Evolutionary conservation across 2,329 filamentous ascomycete species (phyloP).

Genomic region (Beauveria asiatica): DNA sequence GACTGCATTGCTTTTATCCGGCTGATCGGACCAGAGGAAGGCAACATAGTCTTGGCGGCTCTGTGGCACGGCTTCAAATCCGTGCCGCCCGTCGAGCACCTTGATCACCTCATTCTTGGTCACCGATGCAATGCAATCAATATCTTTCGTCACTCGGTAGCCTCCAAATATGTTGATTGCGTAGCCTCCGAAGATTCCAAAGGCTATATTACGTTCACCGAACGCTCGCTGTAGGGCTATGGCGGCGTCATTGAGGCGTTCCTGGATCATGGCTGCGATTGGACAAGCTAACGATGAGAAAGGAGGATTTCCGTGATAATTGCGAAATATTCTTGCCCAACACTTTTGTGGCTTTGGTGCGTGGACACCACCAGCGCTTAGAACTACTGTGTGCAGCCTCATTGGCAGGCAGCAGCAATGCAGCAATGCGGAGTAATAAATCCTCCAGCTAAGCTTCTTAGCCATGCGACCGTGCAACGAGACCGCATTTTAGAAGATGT

Average conservation of each 20-base stretch:
- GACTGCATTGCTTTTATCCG: background rate
- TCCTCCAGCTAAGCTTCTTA: too few relatives aligned
- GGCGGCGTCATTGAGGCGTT: conserved; percentile 10
- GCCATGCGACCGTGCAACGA: too few relatives aligned
- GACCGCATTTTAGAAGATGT: too few relatives aligned
- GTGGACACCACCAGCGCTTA: background rate
- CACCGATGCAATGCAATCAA: conserved; percentile 5
- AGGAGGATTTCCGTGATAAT: too few relatives aligned
- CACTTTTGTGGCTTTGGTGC: background rate
- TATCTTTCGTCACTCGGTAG: conserved; percentile 5
- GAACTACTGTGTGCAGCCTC: background rate
- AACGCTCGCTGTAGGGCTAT: conserved; percentile 8
- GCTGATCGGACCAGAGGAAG: background rate
- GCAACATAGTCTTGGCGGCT: background rate
- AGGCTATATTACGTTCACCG: background rate
- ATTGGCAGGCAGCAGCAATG: background rate
- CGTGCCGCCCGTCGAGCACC: conserved; percentile 2
- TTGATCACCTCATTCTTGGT: conserved; percentile 2
- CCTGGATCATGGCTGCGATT: conserved; percentile 5
- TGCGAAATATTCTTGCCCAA: conserved; percentile 2
- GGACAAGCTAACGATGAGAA: too few relatives aligned
- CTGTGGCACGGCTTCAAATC: conserved; percentile 4
- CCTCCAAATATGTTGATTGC: background rate
- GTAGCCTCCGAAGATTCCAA: conserved; percentile 3
- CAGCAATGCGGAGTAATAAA: background rate